These are phyloP conservation scores for Kwoniella pini DNA, from an alignment of 768 basidiomycete species.

Conservation along the genomic window DNA sequence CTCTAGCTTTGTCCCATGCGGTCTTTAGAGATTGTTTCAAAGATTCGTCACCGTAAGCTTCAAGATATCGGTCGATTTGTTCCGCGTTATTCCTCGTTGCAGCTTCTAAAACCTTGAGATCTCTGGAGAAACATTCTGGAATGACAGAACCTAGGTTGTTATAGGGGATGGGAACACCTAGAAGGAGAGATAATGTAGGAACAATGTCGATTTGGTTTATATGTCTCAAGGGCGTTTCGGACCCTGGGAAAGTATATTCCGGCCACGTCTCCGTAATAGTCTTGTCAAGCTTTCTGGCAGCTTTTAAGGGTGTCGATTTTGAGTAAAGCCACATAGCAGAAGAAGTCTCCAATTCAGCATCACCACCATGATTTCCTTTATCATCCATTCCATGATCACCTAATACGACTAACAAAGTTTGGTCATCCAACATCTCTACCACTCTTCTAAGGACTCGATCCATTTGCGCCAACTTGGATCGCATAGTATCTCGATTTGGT, in stretches of 20 bases:
- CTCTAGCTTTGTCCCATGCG: slow-evolving; percentile 56
- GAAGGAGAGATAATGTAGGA: slow-evolving; percentile 80
- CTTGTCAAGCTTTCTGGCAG: neutral
- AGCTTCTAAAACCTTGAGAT: slow-evolving; percentile 55
- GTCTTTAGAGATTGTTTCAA: slow-evolving; percentile 63
- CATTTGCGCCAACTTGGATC: slow-evolving; percentile 82
- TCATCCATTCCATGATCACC: slow-evolving; percentile 98
- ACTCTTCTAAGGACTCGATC: slow-evolving; percentile 72
- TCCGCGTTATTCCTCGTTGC: slow-evolving; percentile 71
- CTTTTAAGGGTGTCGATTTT: slow-evolving; percentile 63
- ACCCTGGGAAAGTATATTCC: slow-evolving; percentile 42
- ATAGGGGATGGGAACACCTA: slow-evolving; percentile 91
- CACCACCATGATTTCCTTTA: slow-evolving; percentile 93
- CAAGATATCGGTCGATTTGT: slow-evolving; percentile 76
- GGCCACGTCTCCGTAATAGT: slow-evolving; percentile 15
- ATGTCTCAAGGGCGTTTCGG: slow-evolving; percentile 59
- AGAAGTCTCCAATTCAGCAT: slow-evolving; percentile 78
- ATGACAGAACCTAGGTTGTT: slow-evolving; percentile 91
- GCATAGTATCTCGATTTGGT: slow-evolving; percentile 83
- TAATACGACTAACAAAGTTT: slow-evolving; percentile 84
- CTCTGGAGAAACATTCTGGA: slow-evolving; percentile 73
- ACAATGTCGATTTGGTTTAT: slow-evolving; percentile 93
- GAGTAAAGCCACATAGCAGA: slow-evolving; percentile 90
- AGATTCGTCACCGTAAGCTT: slow-evolving; percentile 73
- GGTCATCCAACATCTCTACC: slow-evolving; percentile 69